Evolutionary conservation across 2,329 filamentous ascomycete species (phyloP).

Genomic region (Calonectria pteridis): DNA sequence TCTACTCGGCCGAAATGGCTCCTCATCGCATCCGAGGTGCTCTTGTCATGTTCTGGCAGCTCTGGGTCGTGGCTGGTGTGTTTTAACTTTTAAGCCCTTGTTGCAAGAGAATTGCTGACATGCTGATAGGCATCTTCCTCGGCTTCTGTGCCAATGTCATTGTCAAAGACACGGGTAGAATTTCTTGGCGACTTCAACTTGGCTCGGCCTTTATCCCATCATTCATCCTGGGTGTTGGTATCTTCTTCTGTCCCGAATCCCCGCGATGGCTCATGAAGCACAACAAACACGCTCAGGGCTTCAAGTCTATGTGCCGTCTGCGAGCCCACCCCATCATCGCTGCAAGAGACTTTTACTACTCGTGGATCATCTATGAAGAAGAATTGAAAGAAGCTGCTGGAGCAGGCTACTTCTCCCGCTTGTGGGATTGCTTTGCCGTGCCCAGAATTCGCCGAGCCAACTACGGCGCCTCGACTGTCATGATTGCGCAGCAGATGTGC

Average conservation of each 20-base stretch:
- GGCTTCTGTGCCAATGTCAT: conserved; percentile 67
- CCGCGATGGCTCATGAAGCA: conserved; percentile 76
- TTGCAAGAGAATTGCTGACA: neutral
- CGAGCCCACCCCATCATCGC: conserved; percentile 66
- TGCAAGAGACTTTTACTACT: conserved; percentile 68
- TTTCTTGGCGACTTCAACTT: conserved; percentile 72
- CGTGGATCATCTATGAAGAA: conserved; percentile 53
- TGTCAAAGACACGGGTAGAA: conserved; percentile 62
- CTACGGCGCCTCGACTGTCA: conserved; percentile 81
- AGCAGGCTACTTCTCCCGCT: conserved; percentile 47
- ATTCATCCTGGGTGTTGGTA: conserved; percentile 65
- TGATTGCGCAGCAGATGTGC: conserved; percentile 75
- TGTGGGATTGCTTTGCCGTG: conserved; percentile 72
- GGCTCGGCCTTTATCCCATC: conserved; percentile 68
- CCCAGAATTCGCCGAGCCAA: conserved; percentile 77
- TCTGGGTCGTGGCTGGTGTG: conserved; percentile 46
- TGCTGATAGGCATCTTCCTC: conserved; percentile 50
- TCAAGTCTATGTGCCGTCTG: conserved; percentile 62
- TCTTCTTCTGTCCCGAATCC: conserved; percentile 74
- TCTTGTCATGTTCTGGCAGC: conserved; percentile 82
- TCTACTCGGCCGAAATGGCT: conserved; percentile 80
- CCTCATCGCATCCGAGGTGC: conserved; percentile 76
- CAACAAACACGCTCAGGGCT: conserved; percentile 68
- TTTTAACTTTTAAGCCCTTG: neutral
- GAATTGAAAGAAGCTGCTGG: conserved; percentile 46